phyloP scores from a whole-genome alignment of 2,329 filamentous ascomycete genomes.

The Aspergillus sp. region DNA sequence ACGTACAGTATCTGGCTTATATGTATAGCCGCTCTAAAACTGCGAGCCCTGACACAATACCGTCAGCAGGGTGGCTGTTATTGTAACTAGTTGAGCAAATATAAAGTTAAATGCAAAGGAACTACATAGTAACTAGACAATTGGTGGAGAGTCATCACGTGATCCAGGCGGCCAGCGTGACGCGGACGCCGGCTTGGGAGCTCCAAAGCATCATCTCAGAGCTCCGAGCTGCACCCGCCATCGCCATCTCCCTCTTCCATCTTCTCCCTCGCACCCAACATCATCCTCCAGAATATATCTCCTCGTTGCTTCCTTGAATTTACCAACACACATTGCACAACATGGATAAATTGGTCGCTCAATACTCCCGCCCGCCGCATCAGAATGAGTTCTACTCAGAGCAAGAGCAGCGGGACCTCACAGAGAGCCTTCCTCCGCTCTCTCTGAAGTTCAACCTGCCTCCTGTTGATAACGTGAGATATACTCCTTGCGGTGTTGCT shows the following conservation, averaged over 20 bases:
- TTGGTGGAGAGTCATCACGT: conserved; percentile 1
- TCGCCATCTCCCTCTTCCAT: conserved; percentile 13
- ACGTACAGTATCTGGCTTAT: not conserved
- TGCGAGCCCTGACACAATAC: not conserved
- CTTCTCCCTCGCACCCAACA: conserved; percentile 8
- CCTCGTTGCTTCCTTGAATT: not conserved
- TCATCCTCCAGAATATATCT: not conserved
- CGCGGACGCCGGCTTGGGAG: conserved; percentile 20
- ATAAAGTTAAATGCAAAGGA: not conserved
- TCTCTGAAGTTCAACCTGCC: conserved; percentile 95
- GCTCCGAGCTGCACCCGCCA: conserved; percentile 18
- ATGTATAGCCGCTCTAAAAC: not conserved
- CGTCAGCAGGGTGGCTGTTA: not conserved
- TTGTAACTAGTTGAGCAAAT: not conserved
- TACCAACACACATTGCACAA: conserved; percentile 31
- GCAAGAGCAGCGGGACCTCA: conserved; percentile 73
- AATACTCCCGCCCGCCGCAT: conserved; percentile 79
- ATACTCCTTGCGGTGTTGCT: not conserved
- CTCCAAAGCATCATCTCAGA: conserved; percentile 19
- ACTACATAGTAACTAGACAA: not conserved
- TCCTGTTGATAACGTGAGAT: conserved; percentile 80
- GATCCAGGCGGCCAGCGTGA: conserved; percentile 19
- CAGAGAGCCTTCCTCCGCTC: conserved; percentile 70
- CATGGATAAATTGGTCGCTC: conserved; percentile 93
- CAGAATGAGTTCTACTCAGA: conserved; percentile 71